Evolutionary conservation across 2,329 filamentous ascomycete species (phyloP).

Genomic region (Scytalidium sp.): DNA sequence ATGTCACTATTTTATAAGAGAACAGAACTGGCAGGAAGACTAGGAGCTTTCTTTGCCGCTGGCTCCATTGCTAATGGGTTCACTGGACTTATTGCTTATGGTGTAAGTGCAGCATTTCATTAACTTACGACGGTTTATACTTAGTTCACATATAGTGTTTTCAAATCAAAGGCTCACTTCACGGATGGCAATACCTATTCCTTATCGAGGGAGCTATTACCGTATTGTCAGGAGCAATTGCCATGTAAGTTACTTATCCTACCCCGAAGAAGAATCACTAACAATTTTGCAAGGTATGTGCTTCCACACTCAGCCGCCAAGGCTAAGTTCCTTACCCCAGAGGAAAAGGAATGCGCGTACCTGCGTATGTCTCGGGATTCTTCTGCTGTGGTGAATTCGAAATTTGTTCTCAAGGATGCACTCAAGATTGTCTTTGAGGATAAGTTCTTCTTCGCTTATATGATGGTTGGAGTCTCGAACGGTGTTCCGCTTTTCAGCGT

Average conservation of each 20-base stretch:
- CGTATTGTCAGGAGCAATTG: slow-evolving; percentile 28
- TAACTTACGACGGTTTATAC: slow-evolving; percentile 41
- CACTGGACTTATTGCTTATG: slow-evolving; percentile 33
- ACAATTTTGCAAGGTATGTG: background rate
- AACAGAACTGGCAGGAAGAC: slow-evolving; percentile 65
- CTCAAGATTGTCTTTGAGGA: slow-evolving; percentile 46
- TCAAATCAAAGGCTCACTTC: slow-evolving; percentile 47
- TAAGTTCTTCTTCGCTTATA: slow-evolving; percentile 40
- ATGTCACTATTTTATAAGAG: slow-evolving; percentile 67
- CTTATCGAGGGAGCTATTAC: slow-evolving; percentile 38
- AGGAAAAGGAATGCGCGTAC: background rate
- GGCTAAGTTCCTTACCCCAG: background rate
- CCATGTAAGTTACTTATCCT: slow-evolving; percentile 15
- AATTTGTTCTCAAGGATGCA: slow-evolving; percentile 49
- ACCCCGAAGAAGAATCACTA: background rate
- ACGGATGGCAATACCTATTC: slow-evolving; percentile 50
- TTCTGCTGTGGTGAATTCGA: slow-evolving; percentile 56
- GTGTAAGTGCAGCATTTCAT: slow-evolving; percentile 8
- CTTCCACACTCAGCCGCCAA: background rate
- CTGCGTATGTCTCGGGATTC: slow-evolving; percentile 32
- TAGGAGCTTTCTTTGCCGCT: slow-evolving; percentile 74
- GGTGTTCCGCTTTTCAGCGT: slow-evolving; percentile 54
- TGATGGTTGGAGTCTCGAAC: slow-evolving; percentile 50
- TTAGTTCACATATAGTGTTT: slow-evolving; percentile 54
- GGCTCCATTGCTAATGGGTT: slow-evolving; percentile 71